phyloP scores from a whole-genome alignment of 768 basidiomycete species.

The Xerocomus spinulosus region DNA sequence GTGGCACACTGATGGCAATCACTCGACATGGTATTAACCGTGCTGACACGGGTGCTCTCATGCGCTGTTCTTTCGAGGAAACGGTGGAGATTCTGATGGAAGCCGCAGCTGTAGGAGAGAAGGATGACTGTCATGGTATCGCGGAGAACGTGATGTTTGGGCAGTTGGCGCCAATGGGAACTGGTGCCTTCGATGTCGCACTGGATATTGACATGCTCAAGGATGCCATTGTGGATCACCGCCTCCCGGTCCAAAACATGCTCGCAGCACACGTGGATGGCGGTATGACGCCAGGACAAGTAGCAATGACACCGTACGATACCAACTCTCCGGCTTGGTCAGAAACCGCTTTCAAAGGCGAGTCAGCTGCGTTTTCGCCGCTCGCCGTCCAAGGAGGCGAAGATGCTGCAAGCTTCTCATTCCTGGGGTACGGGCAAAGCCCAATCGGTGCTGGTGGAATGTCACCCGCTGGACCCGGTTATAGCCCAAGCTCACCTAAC shows the following conservation, averaged over 20 bases:
- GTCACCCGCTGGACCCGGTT: slow-evolving; percentile 85
- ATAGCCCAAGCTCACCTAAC: slow-evolving; percentile 90
- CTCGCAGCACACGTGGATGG: slow-evolving; percentile 75
- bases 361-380: slow-evolving; percentile 91
- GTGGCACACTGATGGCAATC: slow-evolving; percentile 93
- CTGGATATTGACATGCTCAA: slow-evolving; percentile 98
- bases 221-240: slow-evolving; percentile 96
- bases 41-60: slow-evolving; percentile 96
- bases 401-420: slow-evolving; percentile 70
- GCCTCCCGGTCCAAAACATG: slow-evolving; percentile 80
- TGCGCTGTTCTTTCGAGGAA: slow-evolving; percentile 99
- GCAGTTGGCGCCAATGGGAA: slow-evolving; percentile 99
- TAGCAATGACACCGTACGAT: slow-evolving; percentile 96
- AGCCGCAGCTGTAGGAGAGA: slow-evolving; percentile 95
- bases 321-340: slow-evolving; percentile 84
- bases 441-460: slow-evolving; percentile 79
- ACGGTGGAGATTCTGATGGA: slow-evolving; percentile 99
- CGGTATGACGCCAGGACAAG: slow-evolving; percentile 87
- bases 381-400: slow-evolving; percentile 84
- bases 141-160: slow-evolving; percentile 99
- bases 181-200: slow-evolving; percentile 92
- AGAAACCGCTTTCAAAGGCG: slow-evolving; percentile 72
- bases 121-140: slow-evolving; percentile 96
- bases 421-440: slow-evolving; percentile 79
- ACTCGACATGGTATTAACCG: slow-evolving; percentile 99